Evolutionary conservation across 2,329 filamentous ascomycete genomes (phyloP), one percentile per base, ranked within the genome.

Genomic region (Chalara sp.): DNA sequence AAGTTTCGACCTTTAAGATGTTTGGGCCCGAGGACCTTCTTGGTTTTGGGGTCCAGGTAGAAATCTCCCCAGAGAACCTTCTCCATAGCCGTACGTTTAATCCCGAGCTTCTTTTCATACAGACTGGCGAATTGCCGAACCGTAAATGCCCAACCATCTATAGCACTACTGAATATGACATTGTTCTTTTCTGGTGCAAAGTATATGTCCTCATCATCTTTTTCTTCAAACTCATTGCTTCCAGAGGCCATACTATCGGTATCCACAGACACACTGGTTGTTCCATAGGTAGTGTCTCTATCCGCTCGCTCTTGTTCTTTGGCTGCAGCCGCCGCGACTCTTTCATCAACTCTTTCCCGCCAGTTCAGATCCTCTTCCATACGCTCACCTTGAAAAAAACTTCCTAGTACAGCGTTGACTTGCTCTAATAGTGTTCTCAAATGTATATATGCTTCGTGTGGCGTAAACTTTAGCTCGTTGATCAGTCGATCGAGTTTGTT

Each of bases 91-190:
- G 82, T 83, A 44, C 91, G 80, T 70, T 96, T 97, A 68, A 97
- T 95, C 11, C 93, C 92, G 6, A 99, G 79, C 68, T 99, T 99
- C 74, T 91, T 95, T 70, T 97, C 92, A 65, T 97, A 99, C 31
- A 97, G 73, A 37, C 81, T 81, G 13, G 93, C 91, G 66, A 99
- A 99, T 63, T 99, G 93, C 47, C 90, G 82, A 46, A 96, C 85
- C 0, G 93, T 99, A 63, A 99, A 99, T 3, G 93, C 93, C 93
- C 93, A 99, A n/a, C 93, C 93, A 65, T 99, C 93, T 51, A 96
- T 86, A 53, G 93, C 93, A 66, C 92, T 97, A 72, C 89, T 90
- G 68, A 99, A 99, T 57, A 99, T 97, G 67, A 99, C 93, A 64
- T 99, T 99, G 68, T 96, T 96, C 70, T 92, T 95, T 65, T 99